Evolutionary conservation across 768 basidiomycete genomes (phyloP), one percentile per base, ranked within the genome.

Genomic region (Tricholoma saponaceum): DNA sequence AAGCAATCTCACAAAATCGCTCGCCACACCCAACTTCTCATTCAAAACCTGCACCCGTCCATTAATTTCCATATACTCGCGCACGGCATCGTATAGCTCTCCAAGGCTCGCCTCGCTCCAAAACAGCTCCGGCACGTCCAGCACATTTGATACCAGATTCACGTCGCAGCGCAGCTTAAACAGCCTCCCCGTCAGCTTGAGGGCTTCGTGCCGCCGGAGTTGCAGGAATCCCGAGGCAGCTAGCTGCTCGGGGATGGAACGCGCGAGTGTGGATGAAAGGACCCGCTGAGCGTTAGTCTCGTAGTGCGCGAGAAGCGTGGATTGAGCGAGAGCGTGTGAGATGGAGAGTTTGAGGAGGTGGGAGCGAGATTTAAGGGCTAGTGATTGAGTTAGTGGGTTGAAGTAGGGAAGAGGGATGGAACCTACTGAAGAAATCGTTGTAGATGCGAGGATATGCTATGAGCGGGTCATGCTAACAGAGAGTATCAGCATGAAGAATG

Each of bases 21-120:
- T 90, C 13, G 91, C 90, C 6, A 95, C 89, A 4, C 84, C 86
- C 35, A 97, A 73, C 61, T 92, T 89, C 68, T 96, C 95, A 67
- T 95, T 96, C 62, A 98, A 71, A 10, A 86, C 89, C 67, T 87
- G 83, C 28, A 95, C 93, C 33, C 95, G 72, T 4, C 80, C 83
- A 33, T 83, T 85, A 53, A 97, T 93, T 71, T 98, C 95, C 82
- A 97, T 92, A 67, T 98, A 98, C 63, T 95, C 95, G 56, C 93
- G 78, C 49, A 95, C 93, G 0, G 94, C 93, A 62, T 94, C 92
- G 67, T 98, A 98, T 33, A 98, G 71, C 26, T 85, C 89, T 65
- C 90, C 89, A 63, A 96, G 73, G 62, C 89, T 94, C 10, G 93
- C 94, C 67, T 96, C 95, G 52, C 85, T 87, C 95, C 95, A 97